Evolutionary conservation across 371 early-diverging fungal genomes (phyloP), one percentile per base, ranked within the genome.

Genomic region (Syncephalastrum contaminatum): DNA sequence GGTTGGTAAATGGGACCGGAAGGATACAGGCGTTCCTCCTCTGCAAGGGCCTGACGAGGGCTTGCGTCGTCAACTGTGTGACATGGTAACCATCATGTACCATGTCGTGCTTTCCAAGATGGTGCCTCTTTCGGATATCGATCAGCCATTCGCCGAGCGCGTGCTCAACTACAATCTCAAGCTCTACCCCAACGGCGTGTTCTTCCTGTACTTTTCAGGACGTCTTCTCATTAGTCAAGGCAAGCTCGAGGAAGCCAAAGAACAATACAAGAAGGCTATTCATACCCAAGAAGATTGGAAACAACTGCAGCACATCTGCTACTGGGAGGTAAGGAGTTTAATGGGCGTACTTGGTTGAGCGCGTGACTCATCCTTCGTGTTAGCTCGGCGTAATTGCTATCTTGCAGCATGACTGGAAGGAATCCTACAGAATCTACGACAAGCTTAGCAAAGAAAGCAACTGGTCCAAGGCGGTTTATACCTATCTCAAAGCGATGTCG

Each of bases 381-480:
- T 55, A 55, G 52, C 59, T 85, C 15, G 86, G 81, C 1, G 45
- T 77, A 0, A 77, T 77, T 36, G 67, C 73, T 48, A 62, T 74
- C 13, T 69, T 76, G 20, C 62, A 83, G 30, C 70, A 77, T 2
- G 60, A 81, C 18, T 91, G 84, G 83, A 58, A 62, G 30, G 64
- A 70, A 16, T 83, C 86, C 0, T 69, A 59, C 24, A 70, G 80
- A 15, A 72, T 80, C 5, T 88, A 82, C 60, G 74, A 67, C n/a
- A 62, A 71, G 1, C 64, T 92, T 22, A 59, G 61, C 44, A 68
- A 69, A 51, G 91, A 91, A 50, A 88, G 86, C 64, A 82, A 85
- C 54, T 92, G 92, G 92, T 84, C 86, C 59, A 84, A 83, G 60
- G 86, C 91, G 3, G 84, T 86, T 4, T 90, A 89, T 66, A 67